Base-by-base conservation (phyloP, 257 asterid genomes). In the Capsicum baccatum region DNA sequence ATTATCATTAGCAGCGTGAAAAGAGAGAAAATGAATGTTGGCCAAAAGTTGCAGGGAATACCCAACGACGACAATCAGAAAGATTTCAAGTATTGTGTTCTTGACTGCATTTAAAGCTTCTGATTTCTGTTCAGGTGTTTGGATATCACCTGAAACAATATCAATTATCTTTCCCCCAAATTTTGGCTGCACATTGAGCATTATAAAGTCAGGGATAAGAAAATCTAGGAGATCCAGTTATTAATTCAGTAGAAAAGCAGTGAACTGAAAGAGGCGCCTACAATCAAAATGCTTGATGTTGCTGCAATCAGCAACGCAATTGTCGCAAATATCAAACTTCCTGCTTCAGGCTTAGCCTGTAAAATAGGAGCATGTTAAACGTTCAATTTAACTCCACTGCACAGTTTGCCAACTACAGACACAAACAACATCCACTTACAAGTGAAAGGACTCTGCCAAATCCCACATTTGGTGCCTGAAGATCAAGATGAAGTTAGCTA, bases 321-420 rank as follows among this genome's bases (percentile, higher is more conserved):
- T 9, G 98, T 94, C 80, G 90, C 97, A 87, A 94, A 54, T 83
- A 92, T 57, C 90, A 94, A 89, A 85, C 81, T 82, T 57, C 89
- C 90, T 21, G 95, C 93, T 88, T 94, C 98, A 60, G 98, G 94
- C 87, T 89, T 94, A 42, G 98, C 98, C 98, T 94, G 92, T 80
- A 50, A 81, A 84, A 50, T 37, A 86, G 85, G 70, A 16, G 79
- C 79, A 85, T 57, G 76, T 85, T 67, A 88, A 84, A 12, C 54
- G 50, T 86, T 79, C 37, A 15, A 69, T 35, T 35, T 13, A 42
- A 85, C 57, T 50, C 64, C 6, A 14, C 79, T 50, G 44, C 68
- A 39, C 37, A 42, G 58, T 35, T 79, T 6, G 57, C 56, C 19
- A 82, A 76, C 35, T 52, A 80, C 26, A 47, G 63, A 50, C 58